Evolutionary conservation across 1,284 basidiomycete genomes (phyloP), one percentile per base, ranked within the genome.

Genomic region (Neonothopanus nambi): DNA sequence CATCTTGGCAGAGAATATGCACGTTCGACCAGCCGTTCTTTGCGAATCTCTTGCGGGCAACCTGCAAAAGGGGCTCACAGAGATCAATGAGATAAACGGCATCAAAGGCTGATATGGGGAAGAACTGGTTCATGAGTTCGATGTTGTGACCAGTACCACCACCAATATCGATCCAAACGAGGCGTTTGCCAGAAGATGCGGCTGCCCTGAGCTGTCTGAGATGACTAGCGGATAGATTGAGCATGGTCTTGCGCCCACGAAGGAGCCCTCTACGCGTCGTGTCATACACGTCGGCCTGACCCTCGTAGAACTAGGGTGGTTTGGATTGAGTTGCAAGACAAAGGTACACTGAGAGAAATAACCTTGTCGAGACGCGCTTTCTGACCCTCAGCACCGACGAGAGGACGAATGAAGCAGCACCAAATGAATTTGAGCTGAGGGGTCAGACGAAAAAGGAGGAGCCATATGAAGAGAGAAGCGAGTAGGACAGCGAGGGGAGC

Each of bases 101-200:
- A 60, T 89, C 85, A 59, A 89, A 89, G 8, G 76, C 75, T 1
- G 74, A 69, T 51, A 89, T 73, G 7, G 86, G 81, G 54, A 90
- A 78, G 67, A 82, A 82, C 61, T 82, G 79, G 69, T 89, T 77
- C 90, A 91, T 92, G 59, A 85, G 76, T 70, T 93, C 91, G 60
- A 93, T 87, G 68, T 92, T 93, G 76, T 88, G 86, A 78, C 85
- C 87, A 9, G 90, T 92, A 33, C 90, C 91, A 24, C 90, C 91
- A 8, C 90, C 91, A 52, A 93, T 84, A 67, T 92, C 91, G 28
- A 92, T 78, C 91, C 91, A 93, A 28, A 93, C 78, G 9, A 89
- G 73, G 24, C 75, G 75, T 61, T 80, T 77, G 0, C 69, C 61
- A 0, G 77, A 75, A 20, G 74, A 60, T 23, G 64, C 67, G 37